Conservation (phyloP, 225 moss, liverwort and hornwort species). For the Antitrichia curtipendula region DNA sequence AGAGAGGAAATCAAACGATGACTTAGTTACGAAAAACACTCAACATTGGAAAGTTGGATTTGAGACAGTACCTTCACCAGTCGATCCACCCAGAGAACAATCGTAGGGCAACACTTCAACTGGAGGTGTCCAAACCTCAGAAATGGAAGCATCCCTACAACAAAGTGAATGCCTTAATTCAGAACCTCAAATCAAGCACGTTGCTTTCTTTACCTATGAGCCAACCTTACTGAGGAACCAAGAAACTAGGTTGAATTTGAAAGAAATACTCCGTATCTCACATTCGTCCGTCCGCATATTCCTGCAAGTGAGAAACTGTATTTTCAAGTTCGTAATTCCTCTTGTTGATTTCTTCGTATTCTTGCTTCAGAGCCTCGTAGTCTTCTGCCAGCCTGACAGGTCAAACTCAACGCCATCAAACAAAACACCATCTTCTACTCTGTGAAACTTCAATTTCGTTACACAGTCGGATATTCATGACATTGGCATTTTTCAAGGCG, state of each 20-base stretch:
- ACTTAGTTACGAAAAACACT: background rate
- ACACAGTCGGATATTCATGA: background rate
- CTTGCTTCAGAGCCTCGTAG: conserved; percentile 45
- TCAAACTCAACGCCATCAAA: background rate
- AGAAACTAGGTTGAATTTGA: background rate
- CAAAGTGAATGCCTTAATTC: background rate
- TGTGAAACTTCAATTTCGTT: background rate
- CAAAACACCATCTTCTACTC: background rate
- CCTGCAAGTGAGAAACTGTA: conserved; percentile 23
- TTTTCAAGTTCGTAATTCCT: conserved; percentile 50
- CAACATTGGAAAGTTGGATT: background rate
- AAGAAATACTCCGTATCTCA: background rate
- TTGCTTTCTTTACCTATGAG: background rate
- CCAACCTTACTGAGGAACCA: background rate
- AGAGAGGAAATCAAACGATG: background rate
- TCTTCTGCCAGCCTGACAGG: conserved; percentile 40
- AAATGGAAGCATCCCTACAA: conserved; percentile 26
- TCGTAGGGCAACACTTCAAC: conserved; percentile 34
- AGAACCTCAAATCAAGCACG: background rate
- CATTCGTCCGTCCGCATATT: conserved; percentile 41
- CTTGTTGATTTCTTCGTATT: conserved; percentile 43
- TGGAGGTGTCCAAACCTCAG: conserved; percentile 31
- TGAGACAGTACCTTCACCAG: conserved; percentile 15
- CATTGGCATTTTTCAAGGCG: background rate
- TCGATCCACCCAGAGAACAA: conserved; percentile 22